Evolutionary conservation across 805 yeast genomes (phyloP), one percentile per base, ranked within the genome.

Genomic region (Priceomyces carsonii): DNA sequence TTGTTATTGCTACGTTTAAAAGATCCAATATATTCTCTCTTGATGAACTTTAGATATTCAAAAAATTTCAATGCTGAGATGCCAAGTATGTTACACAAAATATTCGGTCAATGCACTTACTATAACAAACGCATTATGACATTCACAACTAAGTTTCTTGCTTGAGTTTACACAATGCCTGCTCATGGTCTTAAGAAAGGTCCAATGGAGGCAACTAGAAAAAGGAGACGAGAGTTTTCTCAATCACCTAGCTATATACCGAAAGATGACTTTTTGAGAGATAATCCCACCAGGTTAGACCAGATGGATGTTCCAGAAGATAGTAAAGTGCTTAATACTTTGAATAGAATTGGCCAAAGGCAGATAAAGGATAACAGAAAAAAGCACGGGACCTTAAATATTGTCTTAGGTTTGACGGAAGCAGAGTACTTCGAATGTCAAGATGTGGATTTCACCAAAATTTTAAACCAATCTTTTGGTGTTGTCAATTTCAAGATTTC

Each of bases 341-440:
- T 59, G 29, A 43, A 42, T 33, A 50, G 47, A 29, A 34, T 57
- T 8, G 38, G 35, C 17, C n/a, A 31, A 4, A 36, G 33, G 15
- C 38, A 33, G 13, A 16, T n/a, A 8, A 17, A 15, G n/a, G 17
- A 15, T 12, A 18, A 26, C 8, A 6, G 9, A 14, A 25, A 30
- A 8, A 38, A 32, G 8, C 30, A 18, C 12, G 34, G 23, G 6
- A 34, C 39, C 14, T 12, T 47, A 6, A 50, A 43, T 14, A 18
- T 53, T 6, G 21, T 50, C 18, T 25, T 53, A 3, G 39, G 50
- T 8, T 26, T 36, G 13, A 49, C 63, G 0, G 71, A 64, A 39
- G 58, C 59, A 3, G 40, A 38, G 6, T 43, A 48, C 21, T 50
- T 64, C 27, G 55, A 43, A 8, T 38, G 38, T 3, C 35, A 41